Conservation (phyloP, 2,329 filamentous ascomycete genomes). For the Lomentospora prolificans region DNA sequence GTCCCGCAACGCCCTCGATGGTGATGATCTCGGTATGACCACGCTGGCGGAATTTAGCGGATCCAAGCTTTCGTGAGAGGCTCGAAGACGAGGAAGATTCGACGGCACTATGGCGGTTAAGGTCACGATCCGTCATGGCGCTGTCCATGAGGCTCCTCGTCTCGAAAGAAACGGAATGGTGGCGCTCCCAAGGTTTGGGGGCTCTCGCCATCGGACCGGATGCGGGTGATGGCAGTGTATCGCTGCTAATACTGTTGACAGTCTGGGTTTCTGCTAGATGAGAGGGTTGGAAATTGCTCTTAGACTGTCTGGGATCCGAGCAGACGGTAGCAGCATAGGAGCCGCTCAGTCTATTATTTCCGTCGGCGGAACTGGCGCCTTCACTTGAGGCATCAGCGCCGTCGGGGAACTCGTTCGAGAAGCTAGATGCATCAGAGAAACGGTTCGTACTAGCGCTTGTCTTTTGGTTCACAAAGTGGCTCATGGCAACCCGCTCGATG, state of each 20-base stretch:
- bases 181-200: slow-evolving; percentile 39
- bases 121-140: slow-evolving; percentile 14
- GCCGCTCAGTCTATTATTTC: slow-evolving; percentile 36
- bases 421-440: slow-evolving; percentile 42
- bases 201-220: slow-evolving; percentile 29
- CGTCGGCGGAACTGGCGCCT: slow-evolving; percentile 47
- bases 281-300: slow-evolving; percentile 30
- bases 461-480: slow-evolving; percentile 37
- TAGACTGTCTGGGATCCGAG: slow-evolving; percentile 29
- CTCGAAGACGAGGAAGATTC: slow-evolving; percentile 36
- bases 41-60: slow-evolving; percentile 48
- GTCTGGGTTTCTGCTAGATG: slow-evolving; percentile 29
- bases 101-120: slow-evolving; percentile 23
- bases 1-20: slow-evolving; percentile 50
- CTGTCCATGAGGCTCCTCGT: slow-evolving; percentile 36
- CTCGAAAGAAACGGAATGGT: slow-evolving; percentile 41
- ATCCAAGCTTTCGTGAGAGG: slow-evolving; percentile 43
- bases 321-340: slow-evolving; percentile 37
- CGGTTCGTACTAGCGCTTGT: slow-evolving; percentile 31
- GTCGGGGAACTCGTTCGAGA: slow-evolving; percentile 41
- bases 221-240: slow-evolving; percentile 36
- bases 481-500: slow-evolving; percentile 66
- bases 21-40: slow-evolving; percentile 55
- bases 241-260: slow-evolving; percentile 22
- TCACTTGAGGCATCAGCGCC: slow-evolving; percentile 48